Base-by-base conservation (phyloP, 2,329 filamentous ascomycete species). In the Colletotrichum chrysophilum region DNA sequence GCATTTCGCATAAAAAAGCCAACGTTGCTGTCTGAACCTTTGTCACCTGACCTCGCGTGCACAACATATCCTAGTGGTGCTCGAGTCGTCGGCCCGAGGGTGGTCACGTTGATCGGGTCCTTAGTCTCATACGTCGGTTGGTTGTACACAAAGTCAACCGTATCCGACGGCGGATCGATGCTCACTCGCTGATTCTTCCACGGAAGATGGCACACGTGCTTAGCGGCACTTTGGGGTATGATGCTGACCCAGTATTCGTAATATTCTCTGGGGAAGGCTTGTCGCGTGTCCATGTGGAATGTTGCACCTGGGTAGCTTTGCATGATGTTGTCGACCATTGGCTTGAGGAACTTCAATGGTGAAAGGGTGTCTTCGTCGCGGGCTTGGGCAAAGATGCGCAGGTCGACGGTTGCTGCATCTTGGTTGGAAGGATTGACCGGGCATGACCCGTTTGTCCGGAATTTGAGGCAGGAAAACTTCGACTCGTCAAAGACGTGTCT, bases 371-470 rank as follows among this genome's bases (percentile, higher is more conserved):
- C 83, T 32, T 83, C 80, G 18, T 75, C 80, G 5, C 78, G 80
- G 7, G 89, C 88, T 78, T 92, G 87, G 0, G 85, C 85, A 77
- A 89, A 85, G 64, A 88, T 81, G 28, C 87, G 78, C 55, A 89
- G 83, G 58, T 87, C 87, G 1, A 89, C 88, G 1, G 88, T 90
- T 1, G 88, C 88, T 1, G 84, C 84, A 30, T 86, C 85, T 36
- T 89, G 88, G n/a, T 83, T 86, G 4, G 78, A 79, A 0, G 87
- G 86, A 52, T 89, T 83, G 2, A 83, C 80, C 1, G 84, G 80
- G 3, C 71, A 83, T 38, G 77, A 84, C 65, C 81, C 89, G 77
- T 84, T 87, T 78, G 16, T 78, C 24, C 55, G 82, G 77, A 84
- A 84, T 62, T 80, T 78, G 56, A 82, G 76, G 36, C 86, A 84